phyloP scores from a whole-genome alignment of 768 basidiomycete genomes.

The Scleroderma bovista region DNA sequence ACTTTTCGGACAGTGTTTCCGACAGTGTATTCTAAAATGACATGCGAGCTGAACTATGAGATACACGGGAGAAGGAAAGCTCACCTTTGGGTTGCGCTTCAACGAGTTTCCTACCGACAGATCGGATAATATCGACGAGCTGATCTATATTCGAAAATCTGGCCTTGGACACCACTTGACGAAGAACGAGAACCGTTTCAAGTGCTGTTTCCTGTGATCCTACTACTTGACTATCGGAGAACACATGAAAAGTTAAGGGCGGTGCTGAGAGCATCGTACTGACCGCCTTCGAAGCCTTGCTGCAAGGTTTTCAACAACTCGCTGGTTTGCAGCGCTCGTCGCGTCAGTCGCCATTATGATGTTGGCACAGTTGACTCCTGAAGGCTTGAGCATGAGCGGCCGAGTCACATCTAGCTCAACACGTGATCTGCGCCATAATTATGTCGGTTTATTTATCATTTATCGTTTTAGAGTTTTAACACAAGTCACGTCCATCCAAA shows the following conservation, averaged over 20 bases:
- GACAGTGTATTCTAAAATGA: constrained; percentile 75
- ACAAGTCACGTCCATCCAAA: no score
- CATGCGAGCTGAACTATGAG: no score
- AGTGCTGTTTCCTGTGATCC: constrained; percentile 87
- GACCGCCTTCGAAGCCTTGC: constrained; percentile 69
- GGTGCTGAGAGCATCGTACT: constrained; percentile 23
- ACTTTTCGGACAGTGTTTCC: constrained; percentile 94
- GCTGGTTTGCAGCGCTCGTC: constrained; percentile 39
- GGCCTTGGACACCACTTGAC: constrained; percentile 84
- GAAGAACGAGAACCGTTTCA: constrained; percentile 82
- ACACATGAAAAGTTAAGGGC: constrained; percentile 5
- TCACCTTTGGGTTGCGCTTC: constrained; percentile 95
- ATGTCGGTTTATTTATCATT: no score
- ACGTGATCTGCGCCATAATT: no score
- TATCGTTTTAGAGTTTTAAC: no score
- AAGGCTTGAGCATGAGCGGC: no score
- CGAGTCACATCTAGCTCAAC: not conserved
- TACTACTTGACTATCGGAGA: constrained; percentile 68
- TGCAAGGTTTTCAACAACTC: constrained; percentile 63
- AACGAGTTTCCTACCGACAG: constrained; percentile 72
- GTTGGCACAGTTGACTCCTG: not conserved
- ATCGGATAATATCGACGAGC: constrained; percentile 70
- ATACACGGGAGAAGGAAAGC: constrained; percentile 10
- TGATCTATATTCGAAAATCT: constrained; percentile 85
- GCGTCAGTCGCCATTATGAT: constrained; percentile 39